These are phyloP conservation scores for Tetrahymena elliotti DNA, from an alignment of 73 alveolate species.

Conservation along the genomic window DNA sequence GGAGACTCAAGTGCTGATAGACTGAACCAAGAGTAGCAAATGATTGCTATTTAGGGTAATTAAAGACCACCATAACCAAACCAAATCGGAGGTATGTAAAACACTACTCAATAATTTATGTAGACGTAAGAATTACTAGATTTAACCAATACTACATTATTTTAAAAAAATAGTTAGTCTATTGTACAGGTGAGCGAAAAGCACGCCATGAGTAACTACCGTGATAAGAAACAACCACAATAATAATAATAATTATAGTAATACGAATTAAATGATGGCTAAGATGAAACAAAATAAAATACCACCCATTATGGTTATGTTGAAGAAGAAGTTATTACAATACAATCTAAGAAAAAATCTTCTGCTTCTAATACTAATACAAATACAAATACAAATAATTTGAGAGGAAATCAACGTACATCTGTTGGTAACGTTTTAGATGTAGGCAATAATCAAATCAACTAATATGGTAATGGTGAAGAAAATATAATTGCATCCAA, in stretches of 20 bases:
- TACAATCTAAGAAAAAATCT: background rate
- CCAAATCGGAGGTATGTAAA: background rate
- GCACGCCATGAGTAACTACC: background rate
- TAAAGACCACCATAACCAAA: background rate
- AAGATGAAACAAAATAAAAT: background rate
- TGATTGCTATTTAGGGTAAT: background rate
- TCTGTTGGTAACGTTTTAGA: background rate
- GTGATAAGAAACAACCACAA: background rate
- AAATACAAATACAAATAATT: background rate
- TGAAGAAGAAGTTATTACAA: background rate
- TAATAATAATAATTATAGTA: background rate
- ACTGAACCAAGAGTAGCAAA: background rate
- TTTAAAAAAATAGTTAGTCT: background rate
- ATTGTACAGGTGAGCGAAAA: background rate
- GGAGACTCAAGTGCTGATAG: background rate
- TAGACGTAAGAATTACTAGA: background rate
- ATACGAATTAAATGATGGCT: background rate
- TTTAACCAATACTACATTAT: background rate
- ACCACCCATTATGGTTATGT: background rate
- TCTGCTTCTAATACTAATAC: background rate
- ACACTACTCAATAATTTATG: background rate
- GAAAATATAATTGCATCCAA: background rate
- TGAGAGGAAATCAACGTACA: background rate
- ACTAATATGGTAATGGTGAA: background rate
- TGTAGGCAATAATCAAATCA: background rate